Conservation (phyloP, 1,284 basidiomycete genomes). For the Tranzscheliella williamsii region DNA sequence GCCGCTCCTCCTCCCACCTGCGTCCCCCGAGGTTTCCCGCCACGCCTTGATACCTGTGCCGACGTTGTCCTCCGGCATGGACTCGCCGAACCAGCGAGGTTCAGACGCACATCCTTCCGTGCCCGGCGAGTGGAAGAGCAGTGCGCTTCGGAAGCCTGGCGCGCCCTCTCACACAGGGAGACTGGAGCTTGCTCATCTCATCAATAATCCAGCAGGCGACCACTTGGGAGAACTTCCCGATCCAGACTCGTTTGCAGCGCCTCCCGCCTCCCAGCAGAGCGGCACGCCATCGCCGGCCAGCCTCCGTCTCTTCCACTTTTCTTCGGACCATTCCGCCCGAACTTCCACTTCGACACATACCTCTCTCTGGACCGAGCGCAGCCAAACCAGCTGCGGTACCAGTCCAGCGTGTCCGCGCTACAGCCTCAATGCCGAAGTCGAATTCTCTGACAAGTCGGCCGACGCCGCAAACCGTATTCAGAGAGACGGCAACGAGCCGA, state of each 20-base stretch:
- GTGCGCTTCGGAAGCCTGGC: not conserved
- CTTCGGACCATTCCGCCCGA: slow-evolving; percentile 23
- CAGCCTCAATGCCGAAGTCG: slow-evolving; percentile 5
- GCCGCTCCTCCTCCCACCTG: slow-evolving; percentile 6
- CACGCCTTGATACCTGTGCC: too few relatives aligned
- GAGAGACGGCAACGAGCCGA: slow-evolving; percentile 4
- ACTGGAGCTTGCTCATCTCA: not conserved
- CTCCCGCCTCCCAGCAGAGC: slow-evolving; percentile 1
- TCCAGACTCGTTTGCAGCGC: slow-evolving; percentile 3
- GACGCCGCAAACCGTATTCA: not conserved
- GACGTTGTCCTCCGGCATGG: not conserved
- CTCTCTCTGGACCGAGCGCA: slow-evolving; percentile 33
- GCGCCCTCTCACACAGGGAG: too few relatives aligned
- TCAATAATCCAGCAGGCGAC: not conserved
- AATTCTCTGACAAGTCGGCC: not conserved
- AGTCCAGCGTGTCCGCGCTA: slow-evolving; percentile 27
- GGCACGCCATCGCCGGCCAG: slow-evolving; percentile 8
- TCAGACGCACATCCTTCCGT: slow-evolving; percentile 11
- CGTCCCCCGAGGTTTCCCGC: slow-evolving; percentile 2
- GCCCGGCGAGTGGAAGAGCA: slow-evolving; percentile 13
- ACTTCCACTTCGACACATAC: slow-evolving; percentile 25
- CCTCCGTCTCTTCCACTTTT: slow-evolving; percentile 12
- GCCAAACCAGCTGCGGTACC: slow-evolving; percentile 23
- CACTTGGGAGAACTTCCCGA: slow-evolving; percentile 1
- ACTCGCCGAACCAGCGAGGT: not conserved